These are phyloP conservation scores for Boletus patriciae DNA, from an alignment of 768 basidiomycete genomes.

Conservation along the genomic window DNA sequence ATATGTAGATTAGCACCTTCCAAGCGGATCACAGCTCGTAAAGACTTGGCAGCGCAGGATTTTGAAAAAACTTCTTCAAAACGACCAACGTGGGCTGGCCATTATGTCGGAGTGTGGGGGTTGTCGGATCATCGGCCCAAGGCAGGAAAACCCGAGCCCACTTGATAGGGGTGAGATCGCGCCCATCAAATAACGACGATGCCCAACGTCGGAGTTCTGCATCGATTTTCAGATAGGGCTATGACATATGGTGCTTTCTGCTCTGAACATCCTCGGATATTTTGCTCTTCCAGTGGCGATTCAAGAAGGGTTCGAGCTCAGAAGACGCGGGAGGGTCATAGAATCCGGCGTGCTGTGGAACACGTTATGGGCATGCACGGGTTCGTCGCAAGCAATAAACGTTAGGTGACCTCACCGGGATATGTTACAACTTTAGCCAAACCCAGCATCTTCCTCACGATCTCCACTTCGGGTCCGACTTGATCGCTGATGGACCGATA, in stretches of 20 bases:
- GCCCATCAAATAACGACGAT: conserved; percentile 8
- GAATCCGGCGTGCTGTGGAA: not conserved
- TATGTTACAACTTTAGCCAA: not conserved
- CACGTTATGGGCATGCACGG: conserved; percentile 2
- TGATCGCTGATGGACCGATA: conserved; percentile 10
- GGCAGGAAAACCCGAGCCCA: not conserved
- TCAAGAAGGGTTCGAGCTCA: not conserved
- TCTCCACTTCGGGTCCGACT: conserved; percentile 1
- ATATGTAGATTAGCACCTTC: not conserved
- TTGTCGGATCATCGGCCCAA: conserved; percentile 2
- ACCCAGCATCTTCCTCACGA: not conserved
- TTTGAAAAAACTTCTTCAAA: not conserved
- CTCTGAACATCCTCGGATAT: conserved; percentile 11
- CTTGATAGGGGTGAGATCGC: conserved; percentile 1
- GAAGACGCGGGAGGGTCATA: not conserved
- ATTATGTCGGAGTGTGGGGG: not conserved
- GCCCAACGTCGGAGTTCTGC: not conserved
- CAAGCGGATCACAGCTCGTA: not conserved
- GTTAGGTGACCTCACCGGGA: conserved; percentile 1
- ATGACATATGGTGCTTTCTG: not conserved
- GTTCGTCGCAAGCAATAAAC: not conserved
- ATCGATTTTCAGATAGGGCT: not conserved
- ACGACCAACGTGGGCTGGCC: not conserved
- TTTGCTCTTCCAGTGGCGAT: not conserved
- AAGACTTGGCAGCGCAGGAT: not conserved